Base-by-base conservation (phyloP, 2,329 filamentous ascomycete species). In the Pestalotiopsis sp. region DNA sequence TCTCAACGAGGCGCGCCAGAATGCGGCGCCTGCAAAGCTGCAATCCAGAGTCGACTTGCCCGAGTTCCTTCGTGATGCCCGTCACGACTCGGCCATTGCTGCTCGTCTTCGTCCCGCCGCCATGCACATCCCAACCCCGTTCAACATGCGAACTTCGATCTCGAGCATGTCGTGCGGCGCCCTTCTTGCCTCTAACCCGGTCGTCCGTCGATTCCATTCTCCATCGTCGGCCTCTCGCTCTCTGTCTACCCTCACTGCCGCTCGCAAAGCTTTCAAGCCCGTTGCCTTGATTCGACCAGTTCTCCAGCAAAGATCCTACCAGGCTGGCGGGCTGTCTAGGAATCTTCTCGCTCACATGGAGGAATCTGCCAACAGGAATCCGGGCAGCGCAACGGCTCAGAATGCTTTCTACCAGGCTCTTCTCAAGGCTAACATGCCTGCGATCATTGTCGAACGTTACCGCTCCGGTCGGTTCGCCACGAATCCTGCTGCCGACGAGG, bases 381-480 rank as follows among this genome's bases (percentile, higher is more conserved):
- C 96, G 1, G 88, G 86, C 69, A 98, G 94, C 80, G 92, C 94
- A 36, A 92, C 92, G 58, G 91, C 94, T 23, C 96, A 99, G 80
- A 96, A 95, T 79, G 92, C 93, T 17, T 98, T 99, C 80, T 99
- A 99, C 79, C 92, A 95, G 78, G 91, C 95, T 60, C 88, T 99
- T 14, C 86, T 98, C 67, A 92, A 93, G 78, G 94, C 95, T 65
- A 96, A 97, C 76, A 95, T 98, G 92, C 93, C 95, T 20, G 92
- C 94, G 65, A 97, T 99, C 71, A 85, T 99, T 68, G 88, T 98
- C 69, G 94, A 98, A 80, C 88, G 96, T 75, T 96, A 97, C 80
- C 91, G 94, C 78, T 94, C 92, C 17, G 93, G 93, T 71, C 90
- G 92, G 67, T 99, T 95, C 79, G 95, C 95, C 12, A 90, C 89